Base-by-base conservation (phyloP, 1,284 basidiomycete species). In the Malassezia arunalokei region DNA sequence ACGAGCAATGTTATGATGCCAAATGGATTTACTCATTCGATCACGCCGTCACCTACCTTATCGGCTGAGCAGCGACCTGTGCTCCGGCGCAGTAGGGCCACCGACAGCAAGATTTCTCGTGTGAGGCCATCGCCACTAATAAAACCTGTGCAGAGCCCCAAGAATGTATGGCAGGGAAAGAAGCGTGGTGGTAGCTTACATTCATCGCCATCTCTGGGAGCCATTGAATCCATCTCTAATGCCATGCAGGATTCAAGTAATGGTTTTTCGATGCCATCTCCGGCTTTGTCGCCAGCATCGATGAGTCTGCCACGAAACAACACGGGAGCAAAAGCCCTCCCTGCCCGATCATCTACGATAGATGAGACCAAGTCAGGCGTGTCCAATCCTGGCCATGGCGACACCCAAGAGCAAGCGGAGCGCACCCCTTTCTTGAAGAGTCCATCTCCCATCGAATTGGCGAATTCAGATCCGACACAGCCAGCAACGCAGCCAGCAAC, bases 91-190 rank as follows among this genome's bases (percentile, higher is more conserved):
- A 35, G 33, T 35, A 11, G 33, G 11, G 33, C 3, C 3, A 35
- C 33, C 2, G 33, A 35, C 15, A 35, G 11, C 3, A 40, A 40
- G 30, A n/a, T 35, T 14, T 14, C 9, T 14, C 46, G 46, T 8
- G 61, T 64, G 4, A 58, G 70, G 9, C 66, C 70, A 1, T 69
- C 66, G 17, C 70, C 70, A 1, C 44, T 73, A 35, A 65, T 70
- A 44, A 73, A 73, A 57, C 68, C 70, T 1, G 56, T 59, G 1
- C 45, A 56, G 9, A 58, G 63, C 1, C 57, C 55, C 15, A 57
- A 49, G 20, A 15, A 24, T 14, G 46, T 43, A 28, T 53, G 51
- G 51, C 7, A 9, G 4, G 37, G 38, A 1, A 32, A 37, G 11
- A 42, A 35, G 17, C 51, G 51, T 17, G 51, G 48, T 11, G 20